Conservation (phyloP, 768 basidiomycete genomes). For the Tricholoma matsutake region DNA sequence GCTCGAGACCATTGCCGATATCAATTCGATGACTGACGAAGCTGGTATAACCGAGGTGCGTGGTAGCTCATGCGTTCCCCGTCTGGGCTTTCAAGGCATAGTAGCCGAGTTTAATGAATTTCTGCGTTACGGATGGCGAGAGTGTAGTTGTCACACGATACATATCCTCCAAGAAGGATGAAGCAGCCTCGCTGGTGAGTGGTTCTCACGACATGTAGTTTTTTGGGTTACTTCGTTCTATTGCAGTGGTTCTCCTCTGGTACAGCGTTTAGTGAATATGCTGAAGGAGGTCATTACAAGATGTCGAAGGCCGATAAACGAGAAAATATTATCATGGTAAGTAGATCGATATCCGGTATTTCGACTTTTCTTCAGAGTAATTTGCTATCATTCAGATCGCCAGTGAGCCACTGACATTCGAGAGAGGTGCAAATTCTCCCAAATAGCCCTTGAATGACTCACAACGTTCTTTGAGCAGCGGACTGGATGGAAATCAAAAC, state of each 20-base stretch:
- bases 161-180: constrained; percentile 86
- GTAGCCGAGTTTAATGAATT: constrained; percentile 90
- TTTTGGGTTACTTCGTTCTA: constrained; percentile 1
- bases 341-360: constrained; percentile 16
- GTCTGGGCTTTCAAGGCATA: not conserved
- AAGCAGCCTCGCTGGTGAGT: constrained; percentile 84
- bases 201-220: not conserved
- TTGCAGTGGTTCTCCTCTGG: constrained; percentile 91
- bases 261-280: constrained; percentile 88
- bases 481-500: constrained; percentile 99
- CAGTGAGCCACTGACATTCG: constrained; percentile 94
- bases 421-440: constrained; percentile 58
- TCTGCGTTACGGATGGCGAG: constrained; percentile 93
- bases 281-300: constrained; percentile 85
- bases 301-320: constrained; percentile 96
- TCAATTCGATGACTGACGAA: constrained; percentile 76
- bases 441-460: not conserved
- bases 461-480: constrained; percentile 38
- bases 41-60: constrained; percentile 69
- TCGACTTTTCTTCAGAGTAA: not conserved
- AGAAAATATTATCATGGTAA: constrained; percentile 91
- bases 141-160: constrained; percentile 94
- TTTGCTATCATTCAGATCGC: constrained; percentile 53
- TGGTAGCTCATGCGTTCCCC: constrained; percentile 1
- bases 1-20: constrained; percentile 77